Evolutionary conservation across 2,329 filamentous ascomycete genomes (phyloP).

Genomic region (Penicillium brevicompactum): DNA sequence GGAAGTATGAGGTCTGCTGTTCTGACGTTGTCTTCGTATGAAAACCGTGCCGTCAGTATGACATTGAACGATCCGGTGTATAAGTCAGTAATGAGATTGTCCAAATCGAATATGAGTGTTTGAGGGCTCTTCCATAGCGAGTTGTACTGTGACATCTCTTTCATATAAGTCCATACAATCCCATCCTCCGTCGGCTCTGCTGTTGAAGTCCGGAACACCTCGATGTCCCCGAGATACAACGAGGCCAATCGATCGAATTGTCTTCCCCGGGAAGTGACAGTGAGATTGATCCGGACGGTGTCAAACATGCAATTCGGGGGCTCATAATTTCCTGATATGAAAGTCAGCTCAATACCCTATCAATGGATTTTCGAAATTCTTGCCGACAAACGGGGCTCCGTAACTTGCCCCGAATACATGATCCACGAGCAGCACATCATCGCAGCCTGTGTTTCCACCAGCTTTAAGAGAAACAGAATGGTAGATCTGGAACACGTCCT

Average conservation of each 20-base stretch:
- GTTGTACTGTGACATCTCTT: conserved; percentile 75
- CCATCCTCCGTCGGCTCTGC: conserved; percentile 73
- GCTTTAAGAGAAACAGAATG: conserved; percentile 62
- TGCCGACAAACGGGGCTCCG: conserved; percentile 71
- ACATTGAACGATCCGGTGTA: conserved; percentile 76
- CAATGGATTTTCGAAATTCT: conserved; percentile 22
- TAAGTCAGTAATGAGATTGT: conserved; percentile 68
- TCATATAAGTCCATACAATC: conserved; percentile 75
- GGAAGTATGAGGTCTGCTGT: conserved; percentile 69
- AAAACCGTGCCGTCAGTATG: conserved; percentile 74
- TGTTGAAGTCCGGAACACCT: conserved; percentile 82
- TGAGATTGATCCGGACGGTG: conserved; percentile 74
- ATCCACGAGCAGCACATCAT: conserved; percentile 62
- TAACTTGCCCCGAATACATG: conserved; percentile 74
- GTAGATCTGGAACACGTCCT: conserved; percentile 70
- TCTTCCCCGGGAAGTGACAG: conserved; percentile 68
- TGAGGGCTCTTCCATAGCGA: conserved; percentile 69
- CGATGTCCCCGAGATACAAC: conserved; percentile 75
- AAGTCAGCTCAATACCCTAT: too few relatives aligned
- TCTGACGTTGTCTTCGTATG: conserved; percentile 45
- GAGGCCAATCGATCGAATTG: conserved; percentile 77
- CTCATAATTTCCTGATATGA: conserved; percentile 55
- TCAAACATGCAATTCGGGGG: conserved; percentile 73
- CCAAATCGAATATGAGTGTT: conserved; percentile 78
- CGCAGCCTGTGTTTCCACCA: conserved; percentile 20